Base-by-base conservation (phyloP, 345 rosid species). In the Brassica cretica region DNA sequence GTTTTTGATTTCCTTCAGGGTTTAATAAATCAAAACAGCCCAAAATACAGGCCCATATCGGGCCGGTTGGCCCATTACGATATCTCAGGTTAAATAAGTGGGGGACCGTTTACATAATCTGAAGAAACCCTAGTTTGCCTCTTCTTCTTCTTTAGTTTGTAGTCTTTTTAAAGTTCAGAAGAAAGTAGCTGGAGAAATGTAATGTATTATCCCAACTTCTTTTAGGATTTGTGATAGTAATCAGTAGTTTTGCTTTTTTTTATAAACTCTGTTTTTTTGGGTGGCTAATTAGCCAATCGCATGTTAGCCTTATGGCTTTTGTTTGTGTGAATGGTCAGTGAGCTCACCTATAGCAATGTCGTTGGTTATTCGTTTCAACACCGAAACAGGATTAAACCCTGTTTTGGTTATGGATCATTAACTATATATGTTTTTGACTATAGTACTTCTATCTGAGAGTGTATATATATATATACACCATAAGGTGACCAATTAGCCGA, bases 321-420 rank as follows among this genome's bases (percentile, higher is more conserved):
- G 53, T 62, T 80, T 84, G 72, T 87, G 87, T 85, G 87, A 88
- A 82, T 84, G 90, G 90, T 87, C 88, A 84, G 90, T 88, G 64
- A 83, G 85, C 85, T 29, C 85, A 84, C 88, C 90, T 4, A 85
- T 39, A 87, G 5, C 55, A 78, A 21, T 53, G 8, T 32, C 19
- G 66, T 4, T 76, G 62, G 65, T 82, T 55, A 35, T 78, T 82
- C 66, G 10, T 71, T 75, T 66, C 55, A 49, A 67, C 7, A 18
- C 82, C 65, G 75, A 59, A 76, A 41, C 70, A 25, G 64, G 64
- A 56, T 56, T 24, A 6, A 49, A 29, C 63, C 33, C 69, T 1
- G 80, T 79, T 85, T 84, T 76, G 39, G 82, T 72, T 77, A 60
- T 5, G 72, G 81, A 76, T 77, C 84, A 64, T 77, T 65, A 73